Evolutionary conservation across 169 alveolate species (phyloP).

Genomic region (Cryptosporidium ubiquitum): DNA sequence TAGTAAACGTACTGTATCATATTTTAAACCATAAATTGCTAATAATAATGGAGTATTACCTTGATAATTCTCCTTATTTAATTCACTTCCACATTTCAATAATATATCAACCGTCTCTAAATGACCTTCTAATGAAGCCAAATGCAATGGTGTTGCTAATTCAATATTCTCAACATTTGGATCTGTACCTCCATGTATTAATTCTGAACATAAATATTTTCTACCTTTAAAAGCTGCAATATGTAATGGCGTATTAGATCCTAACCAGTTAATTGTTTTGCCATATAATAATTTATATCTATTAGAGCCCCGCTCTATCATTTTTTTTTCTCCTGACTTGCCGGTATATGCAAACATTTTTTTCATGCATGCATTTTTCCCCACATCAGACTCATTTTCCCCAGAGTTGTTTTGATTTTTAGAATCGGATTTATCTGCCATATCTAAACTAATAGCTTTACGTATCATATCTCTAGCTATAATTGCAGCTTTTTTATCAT

Average conservation of each 20-base stretch:
- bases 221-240: slow-evolving; percentile 89
- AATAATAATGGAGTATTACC: slow-evolving; percentile 89
- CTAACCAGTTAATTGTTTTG: slow-evolving; percentile 82
- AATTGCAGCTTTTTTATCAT: slow-evolving; percentile 63
- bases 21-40: slow-evolving; percentile 85
- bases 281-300: slow-evolving; percentile 79
- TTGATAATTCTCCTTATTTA: slow-evolving; percentile 77
- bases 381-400: neutral
- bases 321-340: neutral
- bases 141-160: slow-evolving; percentile 89
- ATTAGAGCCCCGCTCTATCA: slow-evolving; percentile 34
- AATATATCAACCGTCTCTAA: slow-evolving; percentile 82
- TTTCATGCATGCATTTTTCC: neutral
- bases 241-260: slow-evolving; percentile 85
- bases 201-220: slow-evolving; percentile 80
- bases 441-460: slow-evolving; percentile 32
- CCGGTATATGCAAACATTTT: neutral
- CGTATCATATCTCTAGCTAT: slow-evolving; percentile 74
- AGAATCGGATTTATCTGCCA: neutral
- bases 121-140: slow-evolving; percentile 88
- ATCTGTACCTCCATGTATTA: slow-evolving; percentile 83
- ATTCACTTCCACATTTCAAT: slow-evolving; percentile 78
- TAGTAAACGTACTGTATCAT: slow-evolving; percentile 77
- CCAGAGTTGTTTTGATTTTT: neutral
- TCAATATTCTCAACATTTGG: slow-evolving; percentile 83